Percentiles rank a stretch among this genome's conserved stretches.
These are phyloP conservation scores for Holtermannia corniformis DNA, from an alignment of 768 basidiomycete genomes.

Conservation along the genomic window DNA sequence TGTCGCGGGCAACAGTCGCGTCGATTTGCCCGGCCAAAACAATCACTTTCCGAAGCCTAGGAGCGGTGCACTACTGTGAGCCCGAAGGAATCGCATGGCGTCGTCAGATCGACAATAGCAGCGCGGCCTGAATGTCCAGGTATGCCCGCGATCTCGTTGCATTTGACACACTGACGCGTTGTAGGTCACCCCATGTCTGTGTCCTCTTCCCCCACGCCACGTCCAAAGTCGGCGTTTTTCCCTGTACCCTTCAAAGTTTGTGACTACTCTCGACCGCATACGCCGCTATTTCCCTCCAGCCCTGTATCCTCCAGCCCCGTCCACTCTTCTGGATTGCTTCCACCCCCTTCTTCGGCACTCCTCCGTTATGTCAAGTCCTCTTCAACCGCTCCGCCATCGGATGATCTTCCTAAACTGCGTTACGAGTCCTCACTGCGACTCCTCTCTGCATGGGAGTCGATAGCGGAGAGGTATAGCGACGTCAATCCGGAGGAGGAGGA, in stretches of 20 bases:
- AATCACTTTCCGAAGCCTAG: not conserved
- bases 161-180: not conserved
- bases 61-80: not conserved
- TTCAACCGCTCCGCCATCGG: not conserved
- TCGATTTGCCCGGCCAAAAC: not conserved
- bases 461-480: slow-evolving; percentile 21
- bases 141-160: not conserved
- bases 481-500: slow-evolving; percentile 27
- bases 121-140: no score
- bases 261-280: no score
- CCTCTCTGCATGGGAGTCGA: slow-evolving; percentile 15
- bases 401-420: slow-evolving; percentile 5
- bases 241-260: not conserved
- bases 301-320: not conserved
- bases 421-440: slow-evolving; percentile 16
- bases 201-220: not conserved
- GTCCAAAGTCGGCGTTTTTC: not conserved
- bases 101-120: no score
- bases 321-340: not conserved
- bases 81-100: not conserved
- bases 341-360: not conserved
- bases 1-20: not conserved
- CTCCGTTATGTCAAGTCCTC: not conserved
- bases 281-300: no score
- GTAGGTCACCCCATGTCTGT: not conserved